These are phyloP conservation scores for Claviceps cyperi DNA, from an alignment of 2,329 filamentous ascomycete genomes.

Conservation along the genomic window DNA sequence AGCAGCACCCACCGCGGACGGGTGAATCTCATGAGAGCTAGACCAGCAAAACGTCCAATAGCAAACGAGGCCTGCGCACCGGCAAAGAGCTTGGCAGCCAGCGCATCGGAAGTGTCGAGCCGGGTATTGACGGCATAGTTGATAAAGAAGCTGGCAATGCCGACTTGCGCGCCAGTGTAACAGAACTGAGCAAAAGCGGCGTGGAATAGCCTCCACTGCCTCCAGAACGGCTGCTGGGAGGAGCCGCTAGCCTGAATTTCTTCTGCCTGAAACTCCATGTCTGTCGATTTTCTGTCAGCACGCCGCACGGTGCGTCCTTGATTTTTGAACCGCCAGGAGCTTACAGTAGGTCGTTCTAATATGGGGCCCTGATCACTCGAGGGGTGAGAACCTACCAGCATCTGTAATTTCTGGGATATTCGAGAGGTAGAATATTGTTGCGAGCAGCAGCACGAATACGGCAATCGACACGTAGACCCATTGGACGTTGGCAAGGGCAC, in stretches of 20 bases:
- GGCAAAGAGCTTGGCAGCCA: constrained; percentile 53
- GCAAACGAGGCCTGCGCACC: constrained; percentile 63
- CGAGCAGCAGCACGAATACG: constrained; percentile 53
- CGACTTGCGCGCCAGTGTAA: constrained; percentile 60
- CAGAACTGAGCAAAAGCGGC: constrained; percentile 65
- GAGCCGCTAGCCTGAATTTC: constrained; percentile 34
- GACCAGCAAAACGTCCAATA: constrained; percentile 55
- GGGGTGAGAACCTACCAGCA: constrained; percentile 15
- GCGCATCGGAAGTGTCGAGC: constrained; percentile 30
- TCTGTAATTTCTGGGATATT: constrained; percentile 57
- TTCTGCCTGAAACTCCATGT: constrained; percentile 48
- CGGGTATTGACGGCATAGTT: constrained; percentile 55
- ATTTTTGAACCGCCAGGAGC: not conserved
- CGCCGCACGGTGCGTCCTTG: not conserved
- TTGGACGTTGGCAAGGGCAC: constrained; percentile 52
- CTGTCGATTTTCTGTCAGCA: constrained; percentile 21
- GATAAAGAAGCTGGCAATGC: constrained; percentile 55
- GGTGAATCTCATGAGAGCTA: constrained; percentile 50
- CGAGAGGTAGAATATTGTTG: constrained; percentile 50
- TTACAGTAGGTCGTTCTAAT: not conserved
- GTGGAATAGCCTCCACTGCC: constrained; percentile 64
- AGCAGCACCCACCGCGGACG: constrained; percentile 55
- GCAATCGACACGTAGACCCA: constrained; percentile 66
- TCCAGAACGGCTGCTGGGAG: constrained; percentile 47
- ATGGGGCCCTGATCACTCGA: too few species aligned